Evolutionary conservation across 164 flowering plant species (phyloP), one percentile per base, ranked within the genome.

Genomic region (Piper betle): DNA sequence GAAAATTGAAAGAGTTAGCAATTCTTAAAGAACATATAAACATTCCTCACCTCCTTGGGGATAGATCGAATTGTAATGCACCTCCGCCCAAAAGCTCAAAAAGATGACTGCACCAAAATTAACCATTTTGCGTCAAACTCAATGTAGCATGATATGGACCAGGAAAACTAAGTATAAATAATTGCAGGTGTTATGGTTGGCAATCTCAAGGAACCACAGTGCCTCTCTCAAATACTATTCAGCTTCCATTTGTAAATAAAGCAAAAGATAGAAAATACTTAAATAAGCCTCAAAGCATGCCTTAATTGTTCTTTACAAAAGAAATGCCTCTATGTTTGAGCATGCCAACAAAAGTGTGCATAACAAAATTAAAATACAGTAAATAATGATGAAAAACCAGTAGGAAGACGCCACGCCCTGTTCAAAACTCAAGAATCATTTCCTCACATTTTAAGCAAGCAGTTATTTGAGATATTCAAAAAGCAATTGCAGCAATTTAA

Each of bases 61-160:
- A 63, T 76, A 76, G 19, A 76, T 76, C 37, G 79, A 73, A 61
- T 76, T 76, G 59, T 76, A 76, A 61, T 76, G 79, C 54, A 76
- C 79, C 68, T 76, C 79, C 2, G 79, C 79, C 79, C 79, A 76
- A 70, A 76, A 76, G 69, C 79, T 76, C 68, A 76, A 70, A 65
- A 63, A 70, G 18, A 76, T 76, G 60, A 73, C 79, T 76, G 76
- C 76, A 65, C 0, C 17, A 62, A 20, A 65, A 50, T 37, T 18
- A 19, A 12, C 13, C n/a, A 40, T n/a, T 13, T 42, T 39, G 43
- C 19, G 33, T 66, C 37, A 37, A 46, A 16, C 52, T 61, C 37
- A 15, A 13, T 48, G 61, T 17, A 19, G 50, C 25, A 41, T 19
- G 9, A 38, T 4, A 59, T 59, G 39, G 5, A 4, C 4, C 17